Percentiles rank a stretch among this genome's conserved stretches.
Conservation (phyloP, 169 alveolate genomes). For the Theileria sp. region DNA sequence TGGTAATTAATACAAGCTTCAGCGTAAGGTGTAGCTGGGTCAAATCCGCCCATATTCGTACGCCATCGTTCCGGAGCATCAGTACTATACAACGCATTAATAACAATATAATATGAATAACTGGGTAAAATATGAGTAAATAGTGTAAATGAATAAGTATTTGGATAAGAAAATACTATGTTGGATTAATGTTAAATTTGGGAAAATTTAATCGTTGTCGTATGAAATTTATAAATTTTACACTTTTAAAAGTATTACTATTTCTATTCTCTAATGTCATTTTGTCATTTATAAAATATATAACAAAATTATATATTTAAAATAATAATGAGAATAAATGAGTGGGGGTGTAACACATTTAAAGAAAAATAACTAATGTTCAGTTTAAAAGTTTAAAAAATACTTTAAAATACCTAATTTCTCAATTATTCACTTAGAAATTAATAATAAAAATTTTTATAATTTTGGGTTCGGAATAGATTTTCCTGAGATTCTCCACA, state of each 20-base stretch:
- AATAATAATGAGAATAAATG: not conserved
- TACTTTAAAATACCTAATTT: not conserved
- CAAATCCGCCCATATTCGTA: conserved; percentile 78
- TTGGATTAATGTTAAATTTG: conserved; percentile 26
- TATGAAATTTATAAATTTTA: conserved; percentile 2
- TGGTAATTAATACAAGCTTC: conserved; percentile 81
- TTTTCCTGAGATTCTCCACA: not conserved
- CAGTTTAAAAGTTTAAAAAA: not conserved
- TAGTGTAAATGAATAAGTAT: not conserved
- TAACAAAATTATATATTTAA: too few species aligned
- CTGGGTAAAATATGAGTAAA: not conserved
- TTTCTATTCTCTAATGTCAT: not conserved
- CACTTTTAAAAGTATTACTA: not conserved
- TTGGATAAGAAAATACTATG: conserved; percentile 21
- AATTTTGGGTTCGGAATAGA: not conserved
- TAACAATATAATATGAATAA: not conserved
- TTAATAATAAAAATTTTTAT: too few species aligned
- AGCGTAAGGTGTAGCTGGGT: conserved; percentile 85
- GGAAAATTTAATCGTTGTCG: conserved; percentile 39
- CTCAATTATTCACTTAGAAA: not conserved
- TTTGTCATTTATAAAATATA: not conserved
- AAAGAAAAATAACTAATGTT: not conserved
- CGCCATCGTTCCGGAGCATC: conserved; percentile 84
- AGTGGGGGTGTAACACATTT: not conserved
- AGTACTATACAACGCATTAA: conserved; percentile 45